Percentiles rank a stretch among this genome's conserved stretches.
Conservation (phyloP, 163 green algal species). For the Chlorella variabilis region DNA sequence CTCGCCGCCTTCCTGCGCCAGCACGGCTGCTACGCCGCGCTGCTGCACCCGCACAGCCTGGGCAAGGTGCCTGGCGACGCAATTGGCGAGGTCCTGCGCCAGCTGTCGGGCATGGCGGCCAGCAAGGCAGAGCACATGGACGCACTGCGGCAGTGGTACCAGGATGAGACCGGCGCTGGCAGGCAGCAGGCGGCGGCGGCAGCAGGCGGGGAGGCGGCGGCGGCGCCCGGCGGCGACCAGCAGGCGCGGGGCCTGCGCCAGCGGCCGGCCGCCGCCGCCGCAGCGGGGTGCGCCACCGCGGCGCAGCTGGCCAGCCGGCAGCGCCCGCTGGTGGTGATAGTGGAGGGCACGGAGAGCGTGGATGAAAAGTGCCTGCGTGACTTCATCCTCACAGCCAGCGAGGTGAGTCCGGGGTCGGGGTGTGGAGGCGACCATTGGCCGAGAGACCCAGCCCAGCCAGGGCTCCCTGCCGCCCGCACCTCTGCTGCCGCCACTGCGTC, state of each 20-base stretch:
- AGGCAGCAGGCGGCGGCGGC: not conserved
- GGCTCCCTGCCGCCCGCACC: too few species aligned
- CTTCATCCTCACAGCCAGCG: slow-evolving; percentile 50
- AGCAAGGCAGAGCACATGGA: slow-evolving; percentile 39
- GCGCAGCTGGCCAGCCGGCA: not conserved
- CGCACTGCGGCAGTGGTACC: slow-evolving; percentile 52
- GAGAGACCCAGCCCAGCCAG: too few species aligned
- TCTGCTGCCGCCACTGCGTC: too few species aligned
- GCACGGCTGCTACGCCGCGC: slow-evolving; percentile 46
- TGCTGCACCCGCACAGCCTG: slow-evolving; percentile 46
- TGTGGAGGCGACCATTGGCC: not conserved
- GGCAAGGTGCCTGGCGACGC: not conserved
- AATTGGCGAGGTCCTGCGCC: slow-evolving; percentile 42
- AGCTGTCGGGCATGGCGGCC: slow-evolving; percentile 44
- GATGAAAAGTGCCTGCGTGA: slow-evolving; percentile 47
- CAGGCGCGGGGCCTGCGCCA: not conserved
- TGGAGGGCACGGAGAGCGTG: slow-evolving; percentile 53
- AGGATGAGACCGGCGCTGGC: slow-evolving; percentile 17
- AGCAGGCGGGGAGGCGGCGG: not conserved
- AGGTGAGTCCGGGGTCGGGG: slow-evolving; percentile 28
- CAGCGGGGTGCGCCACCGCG: not conserved
- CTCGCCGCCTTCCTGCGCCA: slow-evolving; percentile 38
- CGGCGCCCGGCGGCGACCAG: not conserved
- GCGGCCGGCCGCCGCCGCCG: not conserved
- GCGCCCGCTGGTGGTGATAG: slow-evolving; percentile 57